Evolutionary conservation across 176 grass and related monocot genomes (phyloP), one percentile per base, ranked within the genome.

Genomic region (Zoysia pacifica): DNA sequence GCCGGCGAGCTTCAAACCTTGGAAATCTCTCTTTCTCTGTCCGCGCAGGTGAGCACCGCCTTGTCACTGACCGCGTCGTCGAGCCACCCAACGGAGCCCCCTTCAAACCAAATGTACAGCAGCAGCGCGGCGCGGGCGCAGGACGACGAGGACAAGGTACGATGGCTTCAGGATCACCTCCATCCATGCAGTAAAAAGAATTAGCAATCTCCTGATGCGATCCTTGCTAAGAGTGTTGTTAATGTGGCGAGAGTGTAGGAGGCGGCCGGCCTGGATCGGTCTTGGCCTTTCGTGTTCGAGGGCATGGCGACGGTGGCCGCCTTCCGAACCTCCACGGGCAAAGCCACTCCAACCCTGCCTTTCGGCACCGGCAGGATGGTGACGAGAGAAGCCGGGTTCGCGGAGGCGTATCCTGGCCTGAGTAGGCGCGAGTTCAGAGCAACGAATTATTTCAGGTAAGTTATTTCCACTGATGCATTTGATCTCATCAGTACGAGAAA

Each of bases 21-120:
- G 48, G 46, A 36, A 87, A 79, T 44, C 20, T 75, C 62, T 53
- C 7, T 28, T 28, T 28, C 28, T 28, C 28, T 28, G 28, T 0
- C 2, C 53, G 45, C 2, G 54, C 67, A 89, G 87, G 87, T 89
- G 87, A 89, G 83, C 87, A 86, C 67, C 45, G 83, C 83, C 73
- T 39, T 86, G 83, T 86, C 87, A 8, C 83, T 89, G 79, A 89
- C 79, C 68, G 83, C 87, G 67, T 61, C 87, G 60, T 62, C 73
- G 67, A 82, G 79, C 82, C 87, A 85, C 79, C 67, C 44, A 82
- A 42, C 72, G 76, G 92, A 94, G 89, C 92, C 84, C 92, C 92
- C 92, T 94, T 91, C 92, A 94, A 94, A 91, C 89, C 92, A 94
- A 94, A 94, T 94, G 69, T 67, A 86, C 81, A 83, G 77, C 52